phyloP scores from a whole-genome alignment of 345 rosid species.

The Syzygium jambos region DNA sequence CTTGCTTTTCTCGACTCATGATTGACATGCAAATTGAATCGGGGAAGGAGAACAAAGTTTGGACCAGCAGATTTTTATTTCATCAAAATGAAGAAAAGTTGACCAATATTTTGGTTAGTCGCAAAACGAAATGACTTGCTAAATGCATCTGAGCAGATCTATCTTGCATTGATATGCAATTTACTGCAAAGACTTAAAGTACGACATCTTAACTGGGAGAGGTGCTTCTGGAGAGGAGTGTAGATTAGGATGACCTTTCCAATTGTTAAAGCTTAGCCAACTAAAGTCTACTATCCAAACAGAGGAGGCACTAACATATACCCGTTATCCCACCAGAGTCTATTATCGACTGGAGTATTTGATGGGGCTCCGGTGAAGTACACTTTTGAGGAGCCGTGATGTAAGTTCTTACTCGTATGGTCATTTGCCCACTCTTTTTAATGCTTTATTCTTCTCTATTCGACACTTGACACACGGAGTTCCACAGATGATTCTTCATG shows the following conservation, averaged over 20 bases:
- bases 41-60: background rate
- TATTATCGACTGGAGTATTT: slow-evolving; percentile 48
- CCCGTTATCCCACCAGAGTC: slow-evolving; percentile 47
- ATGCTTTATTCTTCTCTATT: background rate
- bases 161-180: background rate
- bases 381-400: slow-evolving; percentile 43
- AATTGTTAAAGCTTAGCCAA: slow-evolving; percentile 30
- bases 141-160: background rate
- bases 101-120: background rate
- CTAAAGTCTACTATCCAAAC: background rate
- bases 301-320: background rate
- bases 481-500: slow-evolving; percentile 31
- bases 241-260: slow-evolving; percentile 29
- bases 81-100: background rate
- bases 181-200: background rate
- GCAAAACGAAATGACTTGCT: background rate
- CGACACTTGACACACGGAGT: background rate
- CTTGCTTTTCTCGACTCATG: background rate
- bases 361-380: slow-evolving; percentile 55
- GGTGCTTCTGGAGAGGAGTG: background rate
- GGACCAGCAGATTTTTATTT: background rate
- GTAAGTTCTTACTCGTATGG: slow-evolving; percentile 5
- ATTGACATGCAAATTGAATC: background rate
- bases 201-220: background rate
- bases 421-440: background rate